Conservation (phyloP, 805 yeast genomes). For the Candida cerambycidarum region DNA sequence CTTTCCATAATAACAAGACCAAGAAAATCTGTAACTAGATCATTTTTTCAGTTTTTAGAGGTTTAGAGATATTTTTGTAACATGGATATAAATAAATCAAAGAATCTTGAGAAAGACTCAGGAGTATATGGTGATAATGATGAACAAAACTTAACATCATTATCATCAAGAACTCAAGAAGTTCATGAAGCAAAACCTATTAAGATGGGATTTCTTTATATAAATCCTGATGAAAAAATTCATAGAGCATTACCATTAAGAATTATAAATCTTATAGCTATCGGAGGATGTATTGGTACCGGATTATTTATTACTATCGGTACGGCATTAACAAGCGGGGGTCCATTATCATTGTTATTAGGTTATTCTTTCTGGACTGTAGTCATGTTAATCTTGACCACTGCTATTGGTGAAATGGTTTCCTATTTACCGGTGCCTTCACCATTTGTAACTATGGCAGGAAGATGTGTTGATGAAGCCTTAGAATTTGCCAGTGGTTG, state of each 20-base stretch:
- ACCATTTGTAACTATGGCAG: conserved; percentile 40
- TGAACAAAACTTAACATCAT: background rate
- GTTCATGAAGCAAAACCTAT: conserved; percentile 5
- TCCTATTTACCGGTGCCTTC: conserved; percentile 37
- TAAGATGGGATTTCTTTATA: conserved; percentile 8
- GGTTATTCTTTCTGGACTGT: conserved; percentile 35
- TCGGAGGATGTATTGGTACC: conserved; percentile 22
- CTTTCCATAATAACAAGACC: too few species aligned
- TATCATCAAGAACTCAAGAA: conserved; percentile 1
- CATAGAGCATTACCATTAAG: conserved; percentile 15
- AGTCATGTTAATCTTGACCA: conserved; percentile 33
- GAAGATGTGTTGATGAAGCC: conserved; percentile 37
- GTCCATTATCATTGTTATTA: conserved; percentile 36
- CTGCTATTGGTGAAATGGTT: conserved; percentile 42
- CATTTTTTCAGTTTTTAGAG: too few species aligned
- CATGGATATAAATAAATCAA: background rate
- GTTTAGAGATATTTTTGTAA: background rate
- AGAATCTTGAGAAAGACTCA: conserved; percentile 1
- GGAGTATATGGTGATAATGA: background rate
- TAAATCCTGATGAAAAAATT: conserved; percentile 13
- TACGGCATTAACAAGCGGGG: conserved; percentile 26
- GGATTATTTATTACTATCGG: conserved; percentile 18
- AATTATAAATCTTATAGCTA: conserved; percentile 19
- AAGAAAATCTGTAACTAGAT: too few species aligned
- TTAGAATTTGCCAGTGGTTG: conserved; percentile 39